These are phyloP conservation scores for Exophiala sp. DNA, from an alignment of 2,329 filamentous ascomycete species.

Conservation along the genomic window DNA sequence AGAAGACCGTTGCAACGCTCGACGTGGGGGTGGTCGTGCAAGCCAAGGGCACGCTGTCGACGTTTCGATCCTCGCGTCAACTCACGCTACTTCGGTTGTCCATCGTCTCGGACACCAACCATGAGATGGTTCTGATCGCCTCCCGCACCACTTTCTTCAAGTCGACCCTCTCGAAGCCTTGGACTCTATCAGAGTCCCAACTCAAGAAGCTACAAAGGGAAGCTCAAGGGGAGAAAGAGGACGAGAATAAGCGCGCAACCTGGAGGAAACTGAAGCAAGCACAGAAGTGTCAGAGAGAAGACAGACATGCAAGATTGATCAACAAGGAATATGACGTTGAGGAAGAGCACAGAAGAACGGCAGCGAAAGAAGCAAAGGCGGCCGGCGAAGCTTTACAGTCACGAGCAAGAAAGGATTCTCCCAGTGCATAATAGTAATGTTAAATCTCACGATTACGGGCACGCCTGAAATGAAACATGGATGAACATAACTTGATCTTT, in stretches of 20 bases:
- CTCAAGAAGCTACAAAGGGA: slow-evolving; percentile 42
- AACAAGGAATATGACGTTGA: slow-evolving; percentile 35
- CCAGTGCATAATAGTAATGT: no score
- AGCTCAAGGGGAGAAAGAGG: slow-evolving; percentile 39
- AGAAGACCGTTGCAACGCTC: slow-evolving; percentile 36
- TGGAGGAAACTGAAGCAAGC: slow-evolving; percentile 28
- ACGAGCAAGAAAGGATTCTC: no score
- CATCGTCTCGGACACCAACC: slow-evolving; percentile 49
- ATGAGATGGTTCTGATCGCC: slow-evolving; percentile 54
- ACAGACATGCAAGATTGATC: slow-evolving; percentile 33
- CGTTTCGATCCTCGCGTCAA: slow-evolving; percentile 51
- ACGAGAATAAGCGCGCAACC: slow-evolving; percentile 35
- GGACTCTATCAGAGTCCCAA: slow-evolving; percentile 48
- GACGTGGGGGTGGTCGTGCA: slow-evolving; percentile 54
- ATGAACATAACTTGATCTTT: not conserved
- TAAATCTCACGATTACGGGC: not conserved
- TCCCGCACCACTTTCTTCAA: slow-evolving; percentile 49
- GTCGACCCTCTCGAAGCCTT: slow-evolving; percentile 51
- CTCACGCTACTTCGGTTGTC: slow-evolving; percentile 53
- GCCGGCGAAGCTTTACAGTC: slow-evolving; percentile 26
- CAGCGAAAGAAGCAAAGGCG: slow-evolving; percentile 33
- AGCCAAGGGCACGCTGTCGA: slow-evolving; percentile 54
- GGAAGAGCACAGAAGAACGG: slow-evolving; percentile 39
- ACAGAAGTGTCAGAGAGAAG: slow-evolving; percentile 40
- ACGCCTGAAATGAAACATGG: not conserved